Evolutionary conservation across 257 asterid species (phyloP).

Genomic region (Ballota nigra): DNA sequence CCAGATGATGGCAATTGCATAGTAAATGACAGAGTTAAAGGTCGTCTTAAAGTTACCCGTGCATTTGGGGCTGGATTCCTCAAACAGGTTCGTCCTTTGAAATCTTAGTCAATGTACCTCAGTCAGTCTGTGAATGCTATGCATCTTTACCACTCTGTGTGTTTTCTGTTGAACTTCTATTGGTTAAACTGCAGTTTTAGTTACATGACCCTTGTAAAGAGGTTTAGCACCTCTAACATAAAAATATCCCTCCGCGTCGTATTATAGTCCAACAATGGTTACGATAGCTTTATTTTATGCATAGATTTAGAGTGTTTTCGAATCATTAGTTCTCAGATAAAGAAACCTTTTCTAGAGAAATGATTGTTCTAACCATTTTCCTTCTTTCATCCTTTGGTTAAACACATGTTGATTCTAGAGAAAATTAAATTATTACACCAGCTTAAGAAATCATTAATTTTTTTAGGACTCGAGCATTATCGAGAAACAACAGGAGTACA

Average conservation of each 20-base stretch:
- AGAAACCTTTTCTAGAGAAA: neutral
- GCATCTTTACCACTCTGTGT: neutral
- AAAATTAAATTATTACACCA: conserved; percentile 2
- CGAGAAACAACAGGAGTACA: neutral
- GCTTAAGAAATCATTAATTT: neutral
- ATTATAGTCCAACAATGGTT: neutral
- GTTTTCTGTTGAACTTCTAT: conserved; percentile 8
- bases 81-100: conserved; percentile 61
- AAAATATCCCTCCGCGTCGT: neutral
- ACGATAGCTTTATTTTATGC: neutral
- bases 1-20: conserved; percentile 94
- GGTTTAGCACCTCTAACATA: neutral
- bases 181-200: neutral
- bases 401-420: neutral
- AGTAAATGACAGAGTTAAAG: conserved; percentile 90
- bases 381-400: neutral
- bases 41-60: conserved; percentile 96
- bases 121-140: conserved; percentile 5
- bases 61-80: conserved; percentile 99
- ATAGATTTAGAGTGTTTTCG: neutral
- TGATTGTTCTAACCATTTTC: neutral
- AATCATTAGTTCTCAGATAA: neutral
- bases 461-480: neutral
- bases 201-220: conserved; percentile 8
- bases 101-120: conserved; percentile 10